Evolutionary conservation across 129 eudicot species (phyloP).

Genomic region (Pseudognaphalium luteoalbum): DNA sequence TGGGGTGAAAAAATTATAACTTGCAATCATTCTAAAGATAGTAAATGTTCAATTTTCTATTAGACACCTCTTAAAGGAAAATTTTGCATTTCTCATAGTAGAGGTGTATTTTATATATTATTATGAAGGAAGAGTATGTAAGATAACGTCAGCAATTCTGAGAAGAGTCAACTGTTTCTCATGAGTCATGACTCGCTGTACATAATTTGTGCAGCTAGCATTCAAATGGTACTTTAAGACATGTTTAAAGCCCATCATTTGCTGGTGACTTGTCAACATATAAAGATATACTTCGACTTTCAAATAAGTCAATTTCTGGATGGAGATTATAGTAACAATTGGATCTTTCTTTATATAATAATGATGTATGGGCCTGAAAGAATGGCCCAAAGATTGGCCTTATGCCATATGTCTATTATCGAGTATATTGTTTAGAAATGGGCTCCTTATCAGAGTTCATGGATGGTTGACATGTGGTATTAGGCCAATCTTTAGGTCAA

Average conservation of each 20-base stretch:
- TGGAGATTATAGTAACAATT: not conserved
- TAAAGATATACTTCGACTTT: not conserved
- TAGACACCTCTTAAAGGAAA: not conserved
- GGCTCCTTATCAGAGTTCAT: too few species aligned
- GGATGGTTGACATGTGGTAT: too few species aligned
- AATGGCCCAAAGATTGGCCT: too few species aligned
- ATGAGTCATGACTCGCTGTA: not conserved
- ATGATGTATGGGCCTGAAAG: too few species aligned
- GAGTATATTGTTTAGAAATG: too few species aligned
- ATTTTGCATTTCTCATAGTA: not conserved
- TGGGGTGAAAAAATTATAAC: not conserved
- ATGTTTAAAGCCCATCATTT: not conserved
- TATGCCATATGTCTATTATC: too few species aligned
- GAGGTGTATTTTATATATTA: not conserved
- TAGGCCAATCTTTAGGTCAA: too few species aligned
- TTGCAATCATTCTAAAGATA: not conserved
- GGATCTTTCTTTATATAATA: not conserved
- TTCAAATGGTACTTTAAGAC: not conserved
- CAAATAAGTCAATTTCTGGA: not conserved
- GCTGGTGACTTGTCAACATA: not conserved
- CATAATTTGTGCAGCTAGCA: slow-evolving; percentile 4
- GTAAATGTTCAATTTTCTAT: not conserved
- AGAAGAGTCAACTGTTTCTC: not conserved
- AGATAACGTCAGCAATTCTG: not conserved
- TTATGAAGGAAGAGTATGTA: not conserved